phyloP scores from a whole-genome alignment of 495 filamentous ascomycete species.

The Pyronema omphalodes region DNA sequence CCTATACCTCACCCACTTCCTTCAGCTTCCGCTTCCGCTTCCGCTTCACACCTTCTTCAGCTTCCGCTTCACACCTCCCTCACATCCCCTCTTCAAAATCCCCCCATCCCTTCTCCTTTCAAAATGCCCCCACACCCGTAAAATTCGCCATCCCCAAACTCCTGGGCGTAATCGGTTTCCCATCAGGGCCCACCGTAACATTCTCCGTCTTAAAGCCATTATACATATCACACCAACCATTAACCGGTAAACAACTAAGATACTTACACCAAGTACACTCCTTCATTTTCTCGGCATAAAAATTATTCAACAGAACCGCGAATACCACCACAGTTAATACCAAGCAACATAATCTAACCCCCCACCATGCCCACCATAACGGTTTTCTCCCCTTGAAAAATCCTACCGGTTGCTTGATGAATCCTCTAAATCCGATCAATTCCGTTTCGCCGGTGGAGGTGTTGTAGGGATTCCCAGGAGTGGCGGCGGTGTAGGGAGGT shows the following conservation, averaged over 20 bases:
- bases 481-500: conserved; percentile 36
- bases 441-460: conserved; percentile 28
- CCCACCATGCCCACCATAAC: conserved; percentile 96
- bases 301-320: conserved; percentile 70
- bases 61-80: no score
- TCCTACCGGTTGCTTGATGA: conserved; percentile 47
- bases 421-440: conserved; percentile 29
- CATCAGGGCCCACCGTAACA: background rate
- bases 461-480: conserved; percentile 9
- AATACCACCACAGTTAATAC: conserved; percentile 62
- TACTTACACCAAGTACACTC: conserved; percentile 86
- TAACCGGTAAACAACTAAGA: conserved; percentile 70
- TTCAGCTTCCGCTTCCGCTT: no score
- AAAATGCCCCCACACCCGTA: no score
- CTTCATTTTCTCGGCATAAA: conserved; percentile 52
- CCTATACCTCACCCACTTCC: no score
- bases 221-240: conserved; percentile 60
- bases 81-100: no score
- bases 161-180: no score
- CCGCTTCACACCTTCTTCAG: no score
- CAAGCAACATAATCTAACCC: conserved; percentile 63
- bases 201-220: conserved; percentile 16
- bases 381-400: conserved; percentile 88
- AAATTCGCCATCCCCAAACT: no score
- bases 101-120: no score